phyloP scores from a whole-genome alignment of 257 asterid genomes.

The Scutellaria barbata region DNA sequence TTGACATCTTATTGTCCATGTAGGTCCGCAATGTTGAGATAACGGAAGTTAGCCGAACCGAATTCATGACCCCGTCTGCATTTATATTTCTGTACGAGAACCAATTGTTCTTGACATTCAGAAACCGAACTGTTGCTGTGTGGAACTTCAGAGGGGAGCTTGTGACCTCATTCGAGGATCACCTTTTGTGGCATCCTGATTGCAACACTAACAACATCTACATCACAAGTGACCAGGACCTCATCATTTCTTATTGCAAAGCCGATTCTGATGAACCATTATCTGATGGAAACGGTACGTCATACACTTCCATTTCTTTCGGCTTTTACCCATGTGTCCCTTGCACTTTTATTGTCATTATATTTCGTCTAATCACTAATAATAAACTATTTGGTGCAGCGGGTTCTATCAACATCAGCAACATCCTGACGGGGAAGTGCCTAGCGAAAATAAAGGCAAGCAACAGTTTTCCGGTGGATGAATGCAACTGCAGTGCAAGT shows the following conservation, averaged over 20 bases:
- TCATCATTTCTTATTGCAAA: conserved; percentile 97
- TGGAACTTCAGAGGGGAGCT: conserved; percentile 99
- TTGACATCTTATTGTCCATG: conserved; percentile 37
- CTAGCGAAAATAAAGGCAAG: conserved; percentile 86
- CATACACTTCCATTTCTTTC: too few relatives aligned
- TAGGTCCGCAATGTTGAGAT: conserved; percentile 89
- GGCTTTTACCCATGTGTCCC: too few relatives aligned
- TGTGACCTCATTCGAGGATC: conserved; percentile 97
- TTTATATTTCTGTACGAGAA: conserved; percentile 96
- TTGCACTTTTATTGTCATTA: background rate
- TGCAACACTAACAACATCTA: conserved; percentile 98
- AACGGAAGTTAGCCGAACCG: conserved; percentile 94
- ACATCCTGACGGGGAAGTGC: conserved; percentile 93
- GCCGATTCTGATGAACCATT: conserved; percentile 75
- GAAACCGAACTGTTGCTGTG: conserved; percentile 95
- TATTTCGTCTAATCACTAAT: background rate
- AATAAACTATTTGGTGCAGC: conserved; percentile 53
- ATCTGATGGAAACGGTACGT: conserved; percentile 85
- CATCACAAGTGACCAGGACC: conserved; percentile 98
- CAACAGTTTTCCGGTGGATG: conserved; percentile 54
- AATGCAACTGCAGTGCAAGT: conserved; percentile 59
- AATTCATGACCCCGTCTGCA: conserved; percentile 99
- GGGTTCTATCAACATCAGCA: conserved; percentile 95
- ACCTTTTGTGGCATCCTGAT: conserved; percentile 98
- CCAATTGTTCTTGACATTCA: conserved; percentile 90